These are phyloP conservation scores for Cyclotella sp. DNA, from an alignment of 108 stramenopile genomes.

Conservation along the genomic window DNA sequence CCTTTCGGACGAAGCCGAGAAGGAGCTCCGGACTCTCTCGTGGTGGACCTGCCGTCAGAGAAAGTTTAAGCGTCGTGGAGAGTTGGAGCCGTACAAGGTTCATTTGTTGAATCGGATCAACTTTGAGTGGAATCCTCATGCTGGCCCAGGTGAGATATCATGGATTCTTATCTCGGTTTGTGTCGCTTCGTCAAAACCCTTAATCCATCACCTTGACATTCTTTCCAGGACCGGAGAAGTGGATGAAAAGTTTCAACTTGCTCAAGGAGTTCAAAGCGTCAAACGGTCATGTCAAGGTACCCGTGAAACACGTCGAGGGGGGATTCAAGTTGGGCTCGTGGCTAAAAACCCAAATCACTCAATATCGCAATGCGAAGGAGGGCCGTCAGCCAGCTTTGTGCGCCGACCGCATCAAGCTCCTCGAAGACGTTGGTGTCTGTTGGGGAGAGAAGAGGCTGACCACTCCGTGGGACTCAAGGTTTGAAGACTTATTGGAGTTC, in stretches of 20 bases:
- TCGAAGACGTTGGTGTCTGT: slow-evolving; percentile 40
- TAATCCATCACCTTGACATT: not conserved
- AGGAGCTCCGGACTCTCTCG: slow-evolving; percentile 33
- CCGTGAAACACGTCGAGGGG: slow-evolving; percentile 25
- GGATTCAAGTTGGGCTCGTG: slow-evolving; percentile 41
- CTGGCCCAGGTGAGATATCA: slow-evolving; percentile 35
- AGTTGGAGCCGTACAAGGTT: slow-evolving; percentile 42
- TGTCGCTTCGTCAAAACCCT: not conserved
- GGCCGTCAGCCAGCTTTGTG: slow-evolving; percentile 31
- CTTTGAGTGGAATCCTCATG: slow-evolving; percentile 48
- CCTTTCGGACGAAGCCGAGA: slow-evolving; percentile 28
- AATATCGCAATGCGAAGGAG: slow-evolving; percentile 44
- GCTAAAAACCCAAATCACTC: slow-evolving; percentile 50
- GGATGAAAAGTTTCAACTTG: slow-evolving; percentile 33
- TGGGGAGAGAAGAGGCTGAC: slow-evolving; percentile 44
- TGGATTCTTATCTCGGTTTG: not conserved
- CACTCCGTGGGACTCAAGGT: slow-evolving; percentile 39
- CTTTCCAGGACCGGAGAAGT: slow-evolving; percentile 29
- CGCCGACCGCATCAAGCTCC: slow-evolving; percentile 33
- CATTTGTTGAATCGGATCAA: slow-evolving; percentile 27
- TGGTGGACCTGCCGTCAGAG: slow-evolving; percentile 53
- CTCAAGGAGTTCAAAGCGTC: slow-evolving; percentile 38
- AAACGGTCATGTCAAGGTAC: slow-evolving; percentile 46
- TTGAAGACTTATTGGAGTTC: slow-evolving; percentile 32
- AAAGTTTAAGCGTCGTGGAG: slow-evolving; percentile 41